Percentiles rank a stretch among this genome's conserved stretches.
phyloP scores from a whole-genome alignment of 2,329 filamentous ascomycete genomes.

The Colletotrichum sp. region DNA sequence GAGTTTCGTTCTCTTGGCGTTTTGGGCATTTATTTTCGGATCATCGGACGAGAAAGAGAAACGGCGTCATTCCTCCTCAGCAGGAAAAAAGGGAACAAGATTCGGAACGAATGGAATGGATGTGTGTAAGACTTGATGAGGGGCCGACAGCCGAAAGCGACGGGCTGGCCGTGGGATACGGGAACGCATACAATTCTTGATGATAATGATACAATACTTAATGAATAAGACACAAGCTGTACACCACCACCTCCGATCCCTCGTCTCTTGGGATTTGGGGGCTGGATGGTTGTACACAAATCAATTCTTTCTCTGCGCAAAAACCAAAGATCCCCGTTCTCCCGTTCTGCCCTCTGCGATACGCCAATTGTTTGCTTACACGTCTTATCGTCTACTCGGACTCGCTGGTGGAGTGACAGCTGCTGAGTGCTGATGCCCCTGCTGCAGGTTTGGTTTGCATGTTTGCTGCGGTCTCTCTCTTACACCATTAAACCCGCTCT shows the following conservation, averaged over 20 bases:
- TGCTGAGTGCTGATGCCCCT: background rate
- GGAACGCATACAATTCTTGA: background rate
- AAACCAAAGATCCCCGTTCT: background rate
- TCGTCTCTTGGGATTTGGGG: background rate
- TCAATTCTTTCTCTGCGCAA: background rate
- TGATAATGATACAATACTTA: background rate
- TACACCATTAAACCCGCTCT: background rate
- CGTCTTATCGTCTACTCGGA: background rate
- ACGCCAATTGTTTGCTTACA: background rate
- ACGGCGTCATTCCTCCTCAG: background rate
- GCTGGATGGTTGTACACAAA: background rate
- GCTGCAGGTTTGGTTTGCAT: background rate
- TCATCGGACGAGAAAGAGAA: conserved; percentile 1
- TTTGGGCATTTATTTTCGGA: background rate
- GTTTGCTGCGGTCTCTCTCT: background rate
- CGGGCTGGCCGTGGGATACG: background rate
- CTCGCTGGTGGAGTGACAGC: background rate
- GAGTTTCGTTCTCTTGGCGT: conserved; percentile 4
- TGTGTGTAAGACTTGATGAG: background rate
- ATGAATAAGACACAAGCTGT: background rate
- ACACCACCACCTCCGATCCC: background rate
- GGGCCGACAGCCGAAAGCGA: background rate
- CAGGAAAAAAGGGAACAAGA: background rate
- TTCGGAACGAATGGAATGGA: background rate
- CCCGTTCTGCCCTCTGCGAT: background rate